phyloP scores from a whole-genome alignment of 1,284 basidiomycete genomes.

The Erythrobasidium hasegawianum region DNA sequence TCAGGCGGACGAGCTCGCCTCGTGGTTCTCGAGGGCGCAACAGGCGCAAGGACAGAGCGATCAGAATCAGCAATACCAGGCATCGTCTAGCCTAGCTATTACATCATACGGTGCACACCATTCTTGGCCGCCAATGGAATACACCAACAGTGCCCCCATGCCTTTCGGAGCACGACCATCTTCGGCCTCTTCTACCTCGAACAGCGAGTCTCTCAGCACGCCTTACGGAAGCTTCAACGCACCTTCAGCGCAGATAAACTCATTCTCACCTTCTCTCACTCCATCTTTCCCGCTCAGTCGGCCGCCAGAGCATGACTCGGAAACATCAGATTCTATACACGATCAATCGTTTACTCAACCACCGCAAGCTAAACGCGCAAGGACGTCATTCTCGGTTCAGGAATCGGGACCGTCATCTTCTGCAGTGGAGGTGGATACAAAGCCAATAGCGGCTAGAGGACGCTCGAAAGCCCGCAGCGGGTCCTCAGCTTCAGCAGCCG shows the following conservation, averaged over 20 bases:
- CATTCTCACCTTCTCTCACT: not conserved
- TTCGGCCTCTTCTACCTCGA: conserved; percentile 3
- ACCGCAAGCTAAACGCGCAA: not conserved
- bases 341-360: not conserved
- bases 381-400: not conserved
- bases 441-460: not conserved
- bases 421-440: not conserved
- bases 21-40: conserved; percentile 13
- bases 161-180: not conserved
- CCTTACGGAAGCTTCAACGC: not conserved
- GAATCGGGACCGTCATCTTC: not conserved
- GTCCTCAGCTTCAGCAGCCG: conserved; percentile 1
- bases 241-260: not conserved
- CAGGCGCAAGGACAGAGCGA: not conserved
- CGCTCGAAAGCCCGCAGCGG: not conserved
- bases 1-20: conserved; percentile 21
- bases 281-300: not conserved
- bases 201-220: not conserved
- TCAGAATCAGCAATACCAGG: no score
- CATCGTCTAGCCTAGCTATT: no score
- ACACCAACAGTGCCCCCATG: no score
- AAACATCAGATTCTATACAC: not conserved
- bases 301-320: not conserved
- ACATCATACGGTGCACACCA: no score
- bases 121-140: no score